Base-by-base conservation (phyloP, 768 basidiomycete species). In the Calocybe indica region DNA sequence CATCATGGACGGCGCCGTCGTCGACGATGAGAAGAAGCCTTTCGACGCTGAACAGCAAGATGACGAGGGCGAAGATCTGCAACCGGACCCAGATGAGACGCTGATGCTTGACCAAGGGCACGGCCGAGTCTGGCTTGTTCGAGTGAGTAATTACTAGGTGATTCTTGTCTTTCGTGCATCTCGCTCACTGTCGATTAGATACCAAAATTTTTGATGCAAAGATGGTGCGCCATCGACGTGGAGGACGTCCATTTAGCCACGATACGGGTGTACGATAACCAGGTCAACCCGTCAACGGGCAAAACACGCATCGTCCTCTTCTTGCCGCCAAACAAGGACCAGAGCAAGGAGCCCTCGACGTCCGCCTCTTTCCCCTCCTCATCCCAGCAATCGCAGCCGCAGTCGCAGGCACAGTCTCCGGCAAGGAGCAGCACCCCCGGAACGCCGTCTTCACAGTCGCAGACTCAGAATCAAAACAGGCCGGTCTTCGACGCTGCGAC, bases 231-330 rank as follows among this genome's bases (percentile, higher is more conserved):
- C 30, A 76, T 91, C 37, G 72, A 82, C 52, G 75, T 75, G 5
- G 88, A 89, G 48, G 87, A 85, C 52, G 67, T 88, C 3, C 85
- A 91, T 52, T 78, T 96, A 1, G 94, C 91, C 6, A 87, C 84
- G 6, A 77, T 97, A 45, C 82, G 92, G 0, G 82, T 96, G 9
- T 95, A 92, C 66, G 72, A 72, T 42, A 63, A 71, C 37, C 63
- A 70, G 12, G 63, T 70, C 34, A 64, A 63, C 11, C 62, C 75
- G 6, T 67, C 64, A 1, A 76, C 69, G 42, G 70, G 70, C 43
- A 76, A 75, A 40, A 75, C 78, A 0, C 77, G 81, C 43, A 87
- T 87, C 47, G 65, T 86, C 43, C 76, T 88, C 40, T 80, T 83
- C 53, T 71, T 84, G 0, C 83, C 84, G 3, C 79, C 81, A 0